Evolutionary conservation across 345 rosid species (phyloP).

Genomic region (Populus euphratica): DNA sequence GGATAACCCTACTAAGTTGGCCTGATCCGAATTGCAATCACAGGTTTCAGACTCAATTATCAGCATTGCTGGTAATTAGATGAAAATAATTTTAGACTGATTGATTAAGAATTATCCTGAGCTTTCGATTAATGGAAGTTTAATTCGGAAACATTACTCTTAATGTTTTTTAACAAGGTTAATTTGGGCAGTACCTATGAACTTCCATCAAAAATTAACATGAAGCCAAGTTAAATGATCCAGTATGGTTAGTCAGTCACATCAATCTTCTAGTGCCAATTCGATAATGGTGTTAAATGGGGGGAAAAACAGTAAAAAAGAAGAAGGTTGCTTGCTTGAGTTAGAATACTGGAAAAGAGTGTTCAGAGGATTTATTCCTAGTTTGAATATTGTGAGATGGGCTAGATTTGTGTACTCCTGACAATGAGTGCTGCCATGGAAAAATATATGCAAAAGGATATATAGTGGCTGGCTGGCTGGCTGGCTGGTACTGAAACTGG

Average conservation of each 20-base stretch:
- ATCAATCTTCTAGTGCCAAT: no score
- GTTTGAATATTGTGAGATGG: background rate
- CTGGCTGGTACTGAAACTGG: background rate
- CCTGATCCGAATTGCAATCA: background rate
- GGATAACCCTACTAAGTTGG: background rate
- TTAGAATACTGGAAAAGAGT: background rate
- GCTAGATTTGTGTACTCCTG: background rate
- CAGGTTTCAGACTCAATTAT: background rate
- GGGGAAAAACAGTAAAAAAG: no score
- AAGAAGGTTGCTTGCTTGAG: background rate
- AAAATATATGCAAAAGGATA: background rate
- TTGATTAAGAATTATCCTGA: no score
- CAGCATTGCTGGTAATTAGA: background rate
- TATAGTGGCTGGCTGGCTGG: slow-evolving; percentile 2
- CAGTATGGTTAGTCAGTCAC: no score
- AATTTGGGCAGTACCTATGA: background rate
- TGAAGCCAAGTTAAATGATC: no score
- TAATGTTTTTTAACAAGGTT: no score
- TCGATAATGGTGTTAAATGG: background rate
- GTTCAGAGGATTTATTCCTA: background rate
- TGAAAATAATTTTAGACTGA: background rate
- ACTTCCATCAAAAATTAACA: background rate
- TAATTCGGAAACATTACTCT: no score
- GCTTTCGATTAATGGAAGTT: no score
- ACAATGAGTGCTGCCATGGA: background rate